These are phyloP conservation scores for Sideroxylon spinosum DNA, from an alignment of 179 eudicot genomes.

Conservation along the genomic window DNA sequence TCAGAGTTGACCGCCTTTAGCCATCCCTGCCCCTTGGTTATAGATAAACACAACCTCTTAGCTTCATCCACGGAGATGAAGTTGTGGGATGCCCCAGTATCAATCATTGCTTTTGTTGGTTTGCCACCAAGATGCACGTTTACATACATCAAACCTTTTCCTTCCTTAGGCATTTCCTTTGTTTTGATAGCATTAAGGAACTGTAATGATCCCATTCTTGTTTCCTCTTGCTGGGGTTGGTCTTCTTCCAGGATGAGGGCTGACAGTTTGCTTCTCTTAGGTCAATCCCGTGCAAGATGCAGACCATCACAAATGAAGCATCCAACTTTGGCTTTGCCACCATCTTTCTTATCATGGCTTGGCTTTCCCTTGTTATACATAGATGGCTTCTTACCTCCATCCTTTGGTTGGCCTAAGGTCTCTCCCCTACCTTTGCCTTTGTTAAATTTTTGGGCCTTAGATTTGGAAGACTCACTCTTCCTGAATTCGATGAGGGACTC, in stretches of 20 bases:
- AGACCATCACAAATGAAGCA: neutral
- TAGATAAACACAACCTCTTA: neutral
- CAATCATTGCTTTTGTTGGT: too few species aligned
- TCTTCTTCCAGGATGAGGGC: neutral
- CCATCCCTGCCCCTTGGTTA: neutral
- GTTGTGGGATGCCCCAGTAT: slow-evolving; percentile 5
- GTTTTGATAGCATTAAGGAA: neutral
- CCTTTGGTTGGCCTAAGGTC: neutral
- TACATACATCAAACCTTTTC: neutral
- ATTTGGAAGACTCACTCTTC: neutral
- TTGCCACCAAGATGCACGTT: too few species aligned
- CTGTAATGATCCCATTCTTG: neutral
- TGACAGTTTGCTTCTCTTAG: neutral
- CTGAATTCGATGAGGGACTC: neutral
- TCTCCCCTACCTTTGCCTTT: slow-evolving; percentile 2
- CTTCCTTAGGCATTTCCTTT: neutral
- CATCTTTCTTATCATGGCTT: too few species aligned
- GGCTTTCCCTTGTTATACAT: neutral
- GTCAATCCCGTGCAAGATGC: neutral
- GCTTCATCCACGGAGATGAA: neutral
- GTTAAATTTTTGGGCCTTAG: neutral
- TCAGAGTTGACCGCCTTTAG: too few species aligned
- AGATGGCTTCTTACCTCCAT: neutral
- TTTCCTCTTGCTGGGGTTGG: too few species aligned
- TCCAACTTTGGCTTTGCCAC: neutral